phyloP scores from a whole-genome alignment of 2,329 filamentous ascomycete genomes.

The Fusarium zealandicum region DNA sequence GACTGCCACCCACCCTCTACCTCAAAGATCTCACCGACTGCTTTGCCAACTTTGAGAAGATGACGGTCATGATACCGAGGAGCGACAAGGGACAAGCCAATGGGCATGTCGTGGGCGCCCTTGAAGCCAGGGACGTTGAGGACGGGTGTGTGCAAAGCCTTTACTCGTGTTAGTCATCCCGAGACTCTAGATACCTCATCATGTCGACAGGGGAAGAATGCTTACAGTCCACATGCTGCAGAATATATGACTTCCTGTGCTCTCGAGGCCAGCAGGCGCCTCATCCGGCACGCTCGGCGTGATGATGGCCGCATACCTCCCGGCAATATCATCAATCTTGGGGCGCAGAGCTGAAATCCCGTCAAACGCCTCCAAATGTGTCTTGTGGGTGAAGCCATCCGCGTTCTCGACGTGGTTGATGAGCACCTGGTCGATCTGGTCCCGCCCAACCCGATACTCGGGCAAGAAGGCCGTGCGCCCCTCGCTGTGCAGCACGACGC shows the following conservation, averaged over 20 bases:
- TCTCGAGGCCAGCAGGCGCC: conserved; percentile 61
- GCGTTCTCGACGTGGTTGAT: conserved; percentile 61
- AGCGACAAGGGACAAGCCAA: conserved; percentile 63
- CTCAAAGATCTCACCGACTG: conserved; percentile 47
- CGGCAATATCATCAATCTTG: conserved; percentile 60
- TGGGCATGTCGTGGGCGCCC: conserved; percentile 60
- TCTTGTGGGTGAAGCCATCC: conserved; percentile 52
- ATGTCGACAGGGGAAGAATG: too few relatives aligned
- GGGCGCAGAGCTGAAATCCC: conserved; percentile 61
- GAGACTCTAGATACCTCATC: not conserved
- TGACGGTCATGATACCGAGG: conserved; percentile 56
- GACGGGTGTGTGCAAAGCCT: conserved; percentile 65
- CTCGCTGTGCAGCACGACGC: conserved; percentile 59
- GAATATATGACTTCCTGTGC: conserved; percentile 64
- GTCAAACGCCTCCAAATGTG: conserved; percentile 62
- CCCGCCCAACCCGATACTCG: conserved; percentile 60
- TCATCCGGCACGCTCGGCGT: conserved; percentile 67
- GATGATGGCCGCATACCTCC: conserved; percentile 62
- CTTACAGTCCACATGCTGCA: conserved; percentile 62
- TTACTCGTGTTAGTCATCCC: conserved; percentile 1
- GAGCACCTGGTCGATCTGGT: conserved; percentile 56
- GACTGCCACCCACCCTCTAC: conserved; percentile 41
- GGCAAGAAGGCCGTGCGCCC: conserved; percentile 61
- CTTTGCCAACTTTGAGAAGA: conserved; percentile 52
- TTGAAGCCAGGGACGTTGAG: conserved; percentile 70